Evolutionary conservation across 345 rosid genomes (phyloP).

Genomic region (Gossypioides kirkii): DNA sequence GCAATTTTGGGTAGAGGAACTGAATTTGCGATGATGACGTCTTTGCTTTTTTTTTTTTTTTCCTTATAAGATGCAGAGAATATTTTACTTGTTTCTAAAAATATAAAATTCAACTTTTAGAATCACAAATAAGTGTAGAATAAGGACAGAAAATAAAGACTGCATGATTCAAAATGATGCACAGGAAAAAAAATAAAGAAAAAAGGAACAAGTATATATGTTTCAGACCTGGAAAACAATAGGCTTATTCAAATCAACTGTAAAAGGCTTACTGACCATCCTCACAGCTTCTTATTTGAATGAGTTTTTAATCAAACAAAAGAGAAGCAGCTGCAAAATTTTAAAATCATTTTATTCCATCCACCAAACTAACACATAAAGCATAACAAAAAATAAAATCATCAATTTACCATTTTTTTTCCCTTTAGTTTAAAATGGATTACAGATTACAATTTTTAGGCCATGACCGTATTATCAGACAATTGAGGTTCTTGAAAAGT

Average conservation of each 20-base stretch:
- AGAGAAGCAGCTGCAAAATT: constrained; percentile 5
- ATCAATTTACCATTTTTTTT: too few species aligned
- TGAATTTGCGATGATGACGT: too few species aligned
- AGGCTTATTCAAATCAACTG: constrained; percentile 46
- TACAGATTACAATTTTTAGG: neutral
- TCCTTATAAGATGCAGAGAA: neutral
- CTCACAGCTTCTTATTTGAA: constrained; percentile 13
- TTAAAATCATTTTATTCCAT: neutral
- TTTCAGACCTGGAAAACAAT: constrained; percentile 42
- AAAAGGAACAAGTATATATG: neutral
- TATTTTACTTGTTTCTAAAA: too few species aligned
- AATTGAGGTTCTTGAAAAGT: neutral
- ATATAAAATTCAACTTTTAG: too few species aligned
- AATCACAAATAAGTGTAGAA: neutral
- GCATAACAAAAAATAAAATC: neutral
- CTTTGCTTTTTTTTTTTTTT: too few species aligned
- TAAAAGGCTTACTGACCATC: constrained; percentile 44
- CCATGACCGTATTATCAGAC: too few species aligned
- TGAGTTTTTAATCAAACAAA: neutral
- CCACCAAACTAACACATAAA: neutral
- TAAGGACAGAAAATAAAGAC: neutral
- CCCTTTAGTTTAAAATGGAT: too few species aligned
- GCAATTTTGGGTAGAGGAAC: too few species aligned
- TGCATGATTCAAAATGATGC: neutral
- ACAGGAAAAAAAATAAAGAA: neutral